These are phyloP conservation scores for Diaporthe helianthi DNA, from an alignment of 2,329 filamentous ascomycete species.

Conservation along the genomic window DNA sequence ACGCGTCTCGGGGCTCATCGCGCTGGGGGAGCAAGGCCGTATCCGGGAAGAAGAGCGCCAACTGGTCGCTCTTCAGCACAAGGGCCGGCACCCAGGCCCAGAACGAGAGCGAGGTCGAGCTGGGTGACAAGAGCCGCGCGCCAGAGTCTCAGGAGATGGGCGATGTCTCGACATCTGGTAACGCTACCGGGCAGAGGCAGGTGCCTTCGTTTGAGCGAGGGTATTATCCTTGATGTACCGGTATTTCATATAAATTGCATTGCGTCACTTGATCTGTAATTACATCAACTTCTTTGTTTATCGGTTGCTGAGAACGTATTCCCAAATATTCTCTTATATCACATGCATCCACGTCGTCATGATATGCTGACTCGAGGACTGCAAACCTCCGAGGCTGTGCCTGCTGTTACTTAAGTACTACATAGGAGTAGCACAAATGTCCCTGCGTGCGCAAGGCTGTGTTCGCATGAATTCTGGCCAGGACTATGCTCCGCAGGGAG, in stretches of 20 bases:
- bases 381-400: background rate
- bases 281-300: background rate
- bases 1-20: slow-evolving; percentile 9
- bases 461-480: background rate
- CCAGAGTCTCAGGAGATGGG: slow-evolving; percentile 2
- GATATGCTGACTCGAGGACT: background rate
- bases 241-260: background rate
- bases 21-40: background rate
- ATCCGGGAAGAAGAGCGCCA: slow-evolving; percentile 10
- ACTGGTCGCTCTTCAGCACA: background rate
- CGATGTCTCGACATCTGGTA: background rate
- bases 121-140: slow-evolving; percentile 41
- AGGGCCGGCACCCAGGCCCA: slow-evolving; percentile 17
- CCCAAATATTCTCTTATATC: background rate
- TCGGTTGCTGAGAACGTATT: background rate
- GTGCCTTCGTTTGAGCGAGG: slow-evolving; percentile 16
- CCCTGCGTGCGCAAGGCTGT: background rate
- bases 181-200: slow-evolving; percentile 1
- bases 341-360: no score
- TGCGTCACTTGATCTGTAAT: background rate
- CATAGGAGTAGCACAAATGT: background rate
- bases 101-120: slow-evolving; percentile 41
- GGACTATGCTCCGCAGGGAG: background rate
- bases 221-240: background rate
- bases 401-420: no score